A percentile compares a stretch with the other conserved stretches of the same genome.
Evolutionary conservation across 1,139 yeast species (phyloP).

Genomic region (Saccharomyces hybrid): DNA sequence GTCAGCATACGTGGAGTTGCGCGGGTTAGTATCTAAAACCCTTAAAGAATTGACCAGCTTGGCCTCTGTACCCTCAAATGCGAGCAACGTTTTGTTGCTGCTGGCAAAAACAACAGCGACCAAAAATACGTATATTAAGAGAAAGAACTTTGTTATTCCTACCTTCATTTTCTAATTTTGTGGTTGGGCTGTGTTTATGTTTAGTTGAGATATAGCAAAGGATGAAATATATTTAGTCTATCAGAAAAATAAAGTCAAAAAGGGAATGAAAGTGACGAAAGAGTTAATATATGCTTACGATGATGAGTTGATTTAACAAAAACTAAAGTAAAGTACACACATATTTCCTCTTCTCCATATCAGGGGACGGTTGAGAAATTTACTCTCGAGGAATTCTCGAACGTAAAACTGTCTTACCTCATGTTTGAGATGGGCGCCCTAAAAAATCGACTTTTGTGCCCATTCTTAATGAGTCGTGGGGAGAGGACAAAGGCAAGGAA

Average conservation of each 20-base stretch:
- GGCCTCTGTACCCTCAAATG: not conserved
- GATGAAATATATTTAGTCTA: not conserved
- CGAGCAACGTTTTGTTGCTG: not conserved
- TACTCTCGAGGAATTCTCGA: not conserved
- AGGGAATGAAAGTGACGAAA: not conserved
- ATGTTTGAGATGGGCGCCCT: not conserved
- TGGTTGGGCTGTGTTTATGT: not conserved
- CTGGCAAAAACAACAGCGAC: not conserved
- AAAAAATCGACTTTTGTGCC: not conserved
- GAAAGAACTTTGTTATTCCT: not conserved
- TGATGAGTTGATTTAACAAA: too few species aligned
- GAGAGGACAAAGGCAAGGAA: not conserved
- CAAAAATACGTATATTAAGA: not conserved
- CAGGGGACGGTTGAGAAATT: not conserved
- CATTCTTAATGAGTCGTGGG: not conserved
- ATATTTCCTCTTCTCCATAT: not conserved
- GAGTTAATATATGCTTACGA: not conserved
- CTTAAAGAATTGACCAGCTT: not conserved
- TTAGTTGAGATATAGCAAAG: not conserved
- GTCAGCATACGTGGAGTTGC: not conserved
- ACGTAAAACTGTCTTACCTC: not conserved
- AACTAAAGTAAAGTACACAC: not conserved
- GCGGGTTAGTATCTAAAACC: not conserved
- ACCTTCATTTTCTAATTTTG: not conserved
- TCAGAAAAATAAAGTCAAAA: not conserved